Evolutionary conservation across 352 stramenopile genomes (phyloP).

Genomic region (Phytophthora multivora): DNA sequence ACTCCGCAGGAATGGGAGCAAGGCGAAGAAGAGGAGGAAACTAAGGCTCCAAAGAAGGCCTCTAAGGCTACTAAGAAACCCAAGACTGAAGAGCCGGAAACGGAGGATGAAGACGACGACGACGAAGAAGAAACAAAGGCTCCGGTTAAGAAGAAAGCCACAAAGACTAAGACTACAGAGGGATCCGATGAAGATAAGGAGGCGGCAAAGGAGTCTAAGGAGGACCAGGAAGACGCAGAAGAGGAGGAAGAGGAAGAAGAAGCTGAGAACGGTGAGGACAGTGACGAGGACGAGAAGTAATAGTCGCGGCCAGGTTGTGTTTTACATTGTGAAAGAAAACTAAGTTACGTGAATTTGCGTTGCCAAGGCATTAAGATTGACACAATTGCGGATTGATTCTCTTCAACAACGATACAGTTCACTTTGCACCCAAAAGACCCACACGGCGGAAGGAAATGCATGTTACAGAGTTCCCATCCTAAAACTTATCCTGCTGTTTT

Average conservation of each 20-base stretch:
- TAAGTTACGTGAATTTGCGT: constrained; percentile 15
- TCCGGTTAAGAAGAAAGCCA: not conserved
- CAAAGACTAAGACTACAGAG: constrained; percentile 4
- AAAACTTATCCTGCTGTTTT: constrained; percentile 26
- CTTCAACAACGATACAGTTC: not conserved
- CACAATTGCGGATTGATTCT: not conserved
- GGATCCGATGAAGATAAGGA: constrained; percentile 7
- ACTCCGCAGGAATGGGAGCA: not conserved
- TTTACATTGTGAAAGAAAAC: constrained; percentile 17
- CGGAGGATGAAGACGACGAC: not conserved
- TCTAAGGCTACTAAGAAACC: constrained; percentile 2
- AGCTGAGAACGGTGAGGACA: constrained; percentile 11
- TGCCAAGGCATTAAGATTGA: not conserved
- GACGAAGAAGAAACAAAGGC: not conserved
- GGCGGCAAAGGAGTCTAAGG: constrained; percentile 1
- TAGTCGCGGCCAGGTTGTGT: not conserved
- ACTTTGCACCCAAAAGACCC: not conserved
- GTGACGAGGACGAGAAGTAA: constrained; percentile 13
- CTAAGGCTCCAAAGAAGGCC: not conserved
- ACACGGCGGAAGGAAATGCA: not conserved
- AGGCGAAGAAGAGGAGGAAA: not conserved
- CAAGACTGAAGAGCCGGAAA: not conserved
- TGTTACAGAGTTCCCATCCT: constrained; percentile 17
- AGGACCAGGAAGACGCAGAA: constrained; percentile 16
- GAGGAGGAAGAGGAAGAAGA: constrained; percentile 20